A percentile compares a stretch with the other conserved stretches of the same genome.
phyloP scores from a whole-genome alignment of 768 basidiomycete genomes.

The Suillus americanus region DNA sequence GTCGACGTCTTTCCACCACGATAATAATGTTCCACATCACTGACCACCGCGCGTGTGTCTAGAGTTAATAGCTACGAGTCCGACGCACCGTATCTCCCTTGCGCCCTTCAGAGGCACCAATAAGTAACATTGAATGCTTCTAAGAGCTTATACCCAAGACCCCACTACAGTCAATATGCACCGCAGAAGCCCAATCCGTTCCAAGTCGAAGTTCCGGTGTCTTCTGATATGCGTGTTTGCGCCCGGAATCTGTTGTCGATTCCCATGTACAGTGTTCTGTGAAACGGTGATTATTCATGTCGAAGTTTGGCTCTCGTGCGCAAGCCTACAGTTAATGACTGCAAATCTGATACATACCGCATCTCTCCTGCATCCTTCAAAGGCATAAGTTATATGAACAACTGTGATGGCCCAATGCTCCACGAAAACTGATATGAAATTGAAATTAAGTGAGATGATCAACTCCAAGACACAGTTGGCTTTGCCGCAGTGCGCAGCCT shows the following conservation, averaged over 20 bases:
- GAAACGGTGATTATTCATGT: background rate
- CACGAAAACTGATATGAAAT: background rate
- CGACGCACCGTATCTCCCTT: background rate
- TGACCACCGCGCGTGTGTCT: background rate
- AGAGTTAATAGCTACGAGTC: background rate
- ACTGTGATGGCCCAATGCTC: background rate
- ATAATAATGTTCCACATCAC: background rate
- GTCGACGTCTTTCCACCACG: background rate
- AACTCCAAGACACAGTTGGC: background rate
- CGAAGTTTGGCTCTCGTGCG: background rate
- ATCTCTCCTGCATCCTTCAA: background rate
- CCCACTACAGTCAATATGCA: slow-evolving; percentile 1
- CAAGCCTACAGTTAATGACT: background rate
- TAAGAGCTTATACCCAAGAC: background rate
- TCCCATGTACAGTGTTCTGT: background rate
- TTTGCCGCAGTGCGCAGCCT: background rate
- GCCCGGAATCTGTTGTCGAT: background rate
- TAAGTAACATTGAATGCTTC: background rate
- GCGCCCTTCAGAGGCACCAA: background rate
- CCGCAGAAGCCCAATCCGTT: background rate
- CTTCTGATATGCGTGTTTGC: background rate
- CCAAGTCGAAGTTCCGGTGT: background rate
- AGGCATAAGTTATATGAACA: background rate
- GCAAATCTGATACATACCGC: background rate
- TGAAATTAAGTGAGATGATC: background rate